A percentile compares a stretch with the other conserved stretches of the same genome.
These are phyloP conservation scores for Yarrowia sp. DNA, from an alignment of 805 yeast species.

Conservation along the genomic window DNA sequence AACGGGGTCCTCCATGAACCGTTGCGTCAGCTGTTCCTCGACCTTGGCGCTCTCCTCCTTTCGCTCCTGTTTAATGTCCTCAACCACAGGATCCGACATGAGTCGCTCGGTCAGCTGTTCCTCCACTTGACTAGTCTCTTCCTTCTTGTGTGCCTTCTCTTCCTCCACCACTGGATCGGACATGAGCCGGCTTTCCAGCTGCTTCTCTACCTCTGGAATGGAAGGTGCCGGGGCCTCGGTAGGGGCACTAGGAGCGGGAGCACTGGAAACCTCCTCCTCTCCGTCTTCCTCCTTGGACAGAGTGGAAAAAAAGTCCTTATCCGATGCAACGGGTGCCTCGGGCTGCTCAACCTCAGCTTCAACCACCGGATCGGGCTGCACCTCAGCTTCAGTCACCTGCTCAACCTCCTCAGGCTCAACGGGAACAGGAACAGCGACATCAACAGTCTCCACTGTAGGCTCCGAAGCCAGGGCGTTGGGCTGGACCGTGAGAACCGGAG, in stretches of 20 bases:
- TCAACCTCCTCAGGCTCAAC: conserved; percentile 36
- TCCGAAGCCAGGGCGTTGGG: conserved; percentile 30
- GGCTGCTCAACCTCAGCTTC: conserved; percentile 19
- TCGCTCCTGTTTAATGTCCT: conserved; percentile 9
- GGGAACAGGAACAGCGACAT: conserved; percentile 23
- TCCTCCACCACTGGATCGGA: conserved; percentile 25
- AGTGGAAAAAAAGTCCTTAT: conserved; percentile 34
- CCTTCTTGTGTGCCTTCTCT: conserved; percentile 14
- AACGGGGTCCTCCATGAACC: conserved; percentile 34
- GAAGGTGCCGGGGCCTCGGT: not conserved
- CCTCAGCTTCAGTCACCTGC: not conserved
- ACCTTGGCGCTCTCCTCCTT: conserved; percentile 1
- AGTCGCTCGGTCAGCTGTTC: conserved; percentile 13
- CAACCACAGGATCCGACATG: conserved; percentile 21
- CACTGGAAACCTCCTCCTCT: not conserved
- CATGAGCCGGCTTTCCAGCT: conserved; percentile 9
- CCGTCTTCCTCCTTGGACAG: conserved; percentile 34
- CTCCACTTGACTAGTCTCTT: not conserved
- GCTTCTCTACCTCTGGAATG: not conserved
- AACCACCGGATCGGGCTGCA: conserved; percentile 4
- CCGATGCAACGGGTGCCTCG: conserved; percentile 10
- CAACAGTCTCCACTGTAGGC: conserved; percentile 15
- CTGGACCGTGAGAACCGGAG: conserved; percentile 20
- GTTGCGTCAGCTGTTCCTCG: conserved; percentile 5
- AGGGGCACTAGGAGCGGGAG: not conserved